phyloP scores from a whole-genome alignment of 176 grass and related monocot genomes.

The Aegilops longissima region DNA sequence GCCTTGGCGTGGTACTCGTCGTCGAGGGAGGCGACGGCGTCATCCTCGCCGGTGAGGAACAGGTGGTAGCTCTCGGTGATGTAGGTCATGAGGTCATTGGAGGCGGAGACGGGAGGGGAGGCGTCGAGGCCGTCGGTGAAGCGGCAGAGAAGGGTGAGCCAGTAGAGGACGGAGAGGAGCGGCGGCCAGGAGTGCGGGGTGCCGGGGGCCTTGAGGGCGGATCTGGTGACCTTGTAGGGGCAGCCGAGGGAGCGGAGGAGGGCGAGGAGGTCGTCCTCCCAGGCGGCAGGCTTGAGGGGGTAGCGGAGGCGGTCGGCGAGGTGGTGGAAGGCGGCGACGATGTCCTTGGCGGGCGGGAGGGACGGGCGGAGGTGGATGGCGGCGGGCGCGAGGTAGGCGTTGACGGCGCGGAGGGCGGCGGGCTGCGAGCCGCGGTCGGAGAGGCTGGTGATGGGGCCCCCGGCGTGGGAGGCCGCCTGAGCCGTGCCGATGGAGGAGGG shows the following conservation, averaged over 20 bases:
- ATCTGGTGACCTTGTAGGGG: conserved; percentile 58
- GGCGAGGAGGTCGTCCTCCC: conserved; percentile 59
- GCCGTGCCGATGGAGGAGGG: conserved; percentile 45
- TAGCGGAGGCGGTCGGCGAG: conserved; percentile 35
- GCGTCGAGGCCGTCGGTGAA: neutral
- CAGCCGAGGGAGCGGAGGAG: conserved; percentile 49
- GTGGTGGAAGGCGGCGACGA: conserved; percentile 52
- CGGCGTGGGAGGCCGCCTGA: neutral
- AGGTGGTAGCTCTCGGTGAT: conserved; percentile 47
- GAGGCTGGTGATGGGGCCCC: conserved; percentile 26
- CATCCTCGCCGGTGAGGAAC: conserved; percentile 58
- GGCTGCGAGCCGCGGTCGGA: conserved; percentile 58
- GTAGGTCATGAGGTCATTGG: conserved; percentile 52
- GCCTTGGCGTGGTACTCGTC: conserved; percentile 58
- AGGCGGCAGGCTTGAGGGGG: neutral
- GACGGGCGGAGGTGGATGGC: conserved; percentile 46
- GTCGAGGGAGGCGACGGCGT: conserved; percentile 49
- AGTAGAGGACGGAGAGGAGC: conserved; percentile 69
- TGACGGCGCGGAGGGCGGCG: conserved; percentile 67
- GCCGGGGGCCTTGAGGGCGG: conserved; percentile 72
- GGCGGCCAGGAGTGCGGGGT: conserved; percentile 84
- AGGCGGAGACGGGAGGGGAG: neutral
- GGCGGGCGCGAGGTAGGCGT: conserved; percentile 51
- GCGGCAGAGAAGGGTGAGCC: conserved; percentile 61
- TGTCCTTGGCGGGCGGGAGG: conserved; percentile 71